These are phyloP conservation scores for Botryotinia calthae DNA, from an alignment of 2,329 filamentous ascomycete genomes.

Conservation along the genomic window DNA sequence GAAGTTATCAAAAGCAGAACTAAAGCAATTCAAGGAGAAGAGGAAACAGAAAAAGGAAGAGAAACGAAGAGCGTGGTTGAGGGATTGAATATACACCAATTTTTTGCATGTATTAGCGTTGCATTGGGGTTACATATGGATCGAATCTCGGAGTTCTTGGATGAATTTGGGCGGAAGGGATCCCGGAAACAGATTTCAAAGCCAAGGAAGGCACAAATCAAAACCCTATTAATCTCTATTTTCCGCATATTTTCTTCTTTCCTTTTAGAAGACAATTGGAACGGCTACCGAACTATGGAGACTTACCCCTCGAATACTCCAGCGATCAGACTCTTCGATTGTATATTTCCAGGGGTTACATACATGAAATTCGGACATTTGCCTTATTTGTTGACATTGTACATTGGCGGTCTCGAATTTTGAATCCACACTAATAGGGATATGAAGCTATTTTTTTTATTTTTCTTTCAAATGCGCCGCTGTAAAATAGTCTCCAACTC, in stretches of 20 bases:
- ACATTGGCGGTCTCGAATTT: not conserved
- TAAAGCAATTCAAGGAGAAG: slow-evolving; percentile 92
- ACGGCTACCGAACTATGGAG: not conserved
- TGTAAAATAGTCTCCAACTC: not conserved
- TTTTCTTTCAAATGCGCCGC: no score
- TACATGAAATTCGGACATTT: not conserved
- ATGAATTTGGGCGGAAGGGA: slow-evolving; percentile 1
- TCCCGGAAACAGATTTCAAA: not conserved
- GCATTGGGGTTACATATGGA: not conserved
- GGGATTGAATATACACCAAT: slow-evolving; percentile 12
- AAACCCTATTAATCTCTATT: not conserved
- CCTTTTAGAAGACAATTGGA: not conserved
- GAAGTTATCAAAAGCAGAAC: slow-evolving; percentile 78
- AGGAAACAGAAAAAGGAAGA: slow-evolving; percentile 86
- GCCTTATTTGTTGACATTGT: not conserved
- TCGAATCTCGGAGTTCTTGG: slow-evolving; percentile 11
- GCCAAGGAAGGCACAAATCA: not conserved
- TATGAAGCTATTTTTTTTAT: not conserved
- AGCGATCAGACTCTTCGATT: not conserved
- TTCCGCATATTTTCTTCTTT: not conserved
- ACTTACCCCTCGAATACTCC: not conserved
- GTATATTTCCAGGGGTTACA: not conserved
- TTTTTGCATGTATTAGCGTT: slow-evolving; percentile 13
- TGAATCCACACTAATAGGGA: not conserved
- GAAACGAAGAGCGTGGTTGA: slow-evolving; percentile 85